Percentiles rank a stretch among this genome's conserved stretches.
Conservation (phyloP, 805 yeast genomes). For the Wickerhamiella lipophila region DNA sequence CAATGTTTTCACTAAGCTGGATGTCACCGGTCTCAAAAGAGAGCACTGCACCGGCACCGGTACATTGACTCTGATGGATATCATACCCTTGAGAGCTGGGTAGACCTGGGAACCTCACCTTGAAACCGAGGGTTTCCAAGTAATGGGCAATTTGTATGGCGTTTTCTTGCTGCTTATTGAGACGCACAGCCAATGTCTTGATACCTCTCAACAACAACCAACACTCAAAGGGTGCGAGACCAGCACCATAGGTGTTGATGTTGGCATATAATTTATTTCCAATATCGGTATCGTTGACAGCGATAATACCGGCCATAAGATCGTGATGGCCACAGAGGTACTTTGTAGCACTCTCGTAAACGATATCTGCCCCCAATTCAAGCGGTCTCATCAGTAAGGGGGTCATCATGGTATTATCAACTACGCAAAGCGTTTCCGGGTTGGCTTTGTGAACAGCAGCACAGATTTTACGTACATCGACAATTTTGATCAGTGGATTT, state of each 20-base stretch:
- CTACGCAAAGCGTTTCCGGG: conserved; percentile 69
- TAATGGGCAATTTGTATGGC: conserved; percentile 64
- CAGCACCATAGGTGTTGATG: conserved; percentile 83
- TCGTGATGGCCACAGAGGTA: conserved; percentile 92
- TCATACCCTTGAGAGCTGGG: conserved; percentile 70
- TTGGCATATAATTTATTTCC: conserved; percentile 62
- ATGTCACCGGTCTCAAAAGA: conserved; percentile 78
- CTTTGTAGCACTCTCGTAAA: conserved; percentile 88
- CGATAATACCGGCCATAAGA: conserved; percentile 88
- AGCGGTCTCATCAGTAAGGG: conserved; percentile 77
- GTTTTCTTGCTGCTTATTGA: conserved; percentile 78
- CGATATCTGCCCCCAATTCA: conserved; percentile 78
- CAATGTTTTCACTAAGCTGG: conserved; percentile 52
- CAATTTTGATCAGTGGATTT: conserved; percentile 80
- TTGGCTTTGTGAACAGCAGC: conserved; percentile 51
- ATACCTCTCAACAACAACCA: conserved; percentile 84
- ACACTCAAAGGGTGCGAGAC: conserved; percentile 81
- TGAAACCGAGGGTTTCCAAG: conserved; percentile 53
- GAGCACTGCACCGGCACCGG: conserved; percentile 82
- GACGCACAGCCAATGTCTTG: conserved; percentile 73
- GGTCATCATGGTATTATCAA: conserved; percentile 96
- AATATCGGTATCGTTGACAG: conserved; percentile 48
- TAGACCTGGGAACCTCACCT: conserved; percentile 78
- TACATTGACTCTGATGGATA: conserved; percentile 60
- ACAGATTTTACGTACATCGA: conserved; percentile 61